Base-by-base conservation (phyloP, 768 basidiomycete genomes). In the Infundibulicybe gibba region DNA sequence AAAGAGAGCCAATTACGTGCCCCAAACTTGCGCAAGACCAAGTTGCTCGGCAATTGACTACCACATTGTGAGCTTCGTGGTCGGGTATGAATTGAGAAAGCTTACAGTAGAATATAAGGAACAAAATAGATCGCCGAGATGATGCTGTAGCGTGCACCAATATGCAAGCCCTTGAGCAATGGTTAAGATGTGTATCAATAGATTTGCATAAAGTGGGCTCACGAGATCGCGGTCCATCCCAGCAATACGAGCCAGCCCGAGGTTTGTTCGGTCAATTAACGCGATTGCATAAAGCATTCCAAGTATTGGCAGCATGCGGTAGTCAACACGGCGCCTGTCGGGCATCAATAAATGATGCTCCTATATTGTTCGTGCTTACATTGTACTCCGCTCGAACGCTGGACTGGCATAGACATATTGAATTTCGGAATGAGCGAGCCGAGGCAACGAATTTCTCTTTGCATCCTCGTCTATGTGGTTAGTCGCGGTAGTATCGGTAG, bases 51-150 rank as follows among this genome's bases (percentile, higher is more conserved):
- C 16, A 75, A 56, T 55, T 75, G 69, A 20, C 74, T 75, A 41
- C 13, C 20, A 15, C 32, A 38, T 40, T 16, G 32, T 41, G 21
- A 45, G 44, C 13, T 49, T 25, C 14, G 32, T n/a, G 33, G 14
- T 32, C 3, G 25, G 49, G n/a, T 40, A 16, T 16, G 20, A 25
- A 17, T 25, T 4, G 25, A 3, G n/a, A 41, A 14, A 19, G 62
- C 73, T 48, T 45, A 75, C 76, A 74, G 60, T 17, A 76, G 43
- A 42, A 72, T 71, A 51, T 74, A 75, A n/a, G 75, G 75, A 12
- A 74, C 50, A 54, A 76, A 76, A 51, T 72, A 76, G 25, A 75
- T 51, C 32, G 65, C 68, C 32, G 71, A 65, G n/a, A 72, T 63
- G 51, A 75, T 67, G 56, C 70, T 74, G 58, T 71, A 77, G 17